Evolutionary conservation across 2,329 filamentous ascomycete genomes (phyloP).

Genomic region (Hypoxylon rubiginosum): DNA sequence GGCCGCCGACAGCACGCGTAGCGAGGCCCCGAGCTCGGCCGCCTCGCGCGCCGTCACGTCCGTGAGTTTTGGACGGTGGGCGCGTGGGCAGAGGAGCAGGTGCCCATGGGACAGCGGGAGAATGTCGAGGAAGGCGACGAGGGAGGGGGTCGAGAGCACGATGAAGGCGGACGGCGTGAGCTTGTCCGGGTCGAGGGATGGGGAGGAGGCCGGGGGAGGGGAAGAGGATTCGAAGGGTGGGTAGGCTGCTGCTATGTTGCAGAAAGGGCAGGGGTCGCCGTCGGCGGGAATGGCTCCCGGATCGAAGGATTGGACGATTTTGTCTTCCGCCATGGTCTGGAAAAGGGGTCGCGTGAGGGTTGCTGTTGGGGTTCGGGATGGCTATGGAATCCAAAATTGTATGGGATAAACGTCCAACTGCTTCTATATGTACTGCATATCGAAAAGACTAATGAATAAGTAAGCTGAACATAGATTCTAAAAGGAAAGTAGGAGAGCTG

Average conservation of each 20-base stretch:
- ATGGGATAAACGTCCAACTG: neutral
- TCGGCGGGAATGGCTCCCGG: slow-evolving; percentile 51
- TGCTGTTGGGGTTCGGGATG: neutral
- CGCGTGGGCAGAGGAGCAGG: slow-evolving; percentile 82
- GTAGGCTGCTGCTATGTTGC: slow-evolving; percentile 67
- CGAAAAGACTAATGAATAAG: neutral
- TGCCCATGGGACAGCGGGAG: slow-evolving; percentile 88
- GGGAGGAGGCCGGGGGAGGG: slow-evolving; percentile 57
- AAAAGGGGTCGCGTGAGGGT: neutral
- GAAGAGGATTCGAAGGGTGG: slow-evolving; percentile 59
- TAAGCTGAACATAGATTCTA: neutral
- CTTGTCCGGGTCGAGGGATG: slow-evolving; percentile 47
- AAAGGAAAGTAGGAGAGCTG: neutral
- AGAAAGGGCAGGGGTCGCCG: slow-evolving; percentile 69
- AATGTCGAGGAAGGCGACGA: slow-evolving; percentile 94
- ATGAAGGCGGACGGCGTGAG: slow-evolving; percentile 66
- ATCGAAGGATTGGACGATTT: slow-evolving; percentile 51
- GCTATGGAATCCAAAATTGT: neutral
- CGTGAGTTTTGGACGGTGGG: slow-evolving; percentile 82
- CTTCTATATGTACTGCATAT: neutral
- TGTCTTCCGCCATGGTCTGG: slow-evolving; percentile 23
- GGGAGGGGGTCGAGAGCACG: slow-evolving; percentile 80
- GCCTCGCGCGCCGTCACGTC: slow-evolving; percentile 75
- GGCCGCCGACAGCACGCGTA: slow-evolving; percentile 80
- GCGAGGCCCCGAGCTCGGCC: slow-evolving; percentile 73